phyloP scores from a whole-genome alignment of 129 eudicot species.

The Glebionis coronaria region DNA sequence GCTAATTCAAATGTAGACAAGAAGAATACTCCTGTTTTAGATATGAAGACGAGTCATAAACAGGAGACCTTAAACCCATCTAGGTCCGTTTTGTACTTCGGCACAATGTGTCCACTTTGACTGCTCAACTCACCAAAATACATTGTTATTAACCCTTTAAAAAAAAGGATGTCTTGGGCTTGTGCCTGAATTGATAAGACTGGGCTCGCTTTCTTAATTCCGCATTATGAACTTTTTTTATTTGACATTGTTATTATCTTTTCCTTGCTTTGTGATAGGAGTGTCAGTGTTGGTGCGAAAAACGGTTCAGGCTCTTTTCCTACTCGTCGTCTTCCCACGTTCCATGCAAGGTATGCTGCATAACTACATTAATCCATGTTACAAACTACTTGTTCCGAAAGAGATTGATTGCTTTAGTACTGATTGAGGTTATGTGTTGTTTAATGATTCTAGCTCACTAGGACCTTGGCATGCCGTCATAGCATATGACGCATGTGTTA shows the following conservation, averaged over 20 bases:
- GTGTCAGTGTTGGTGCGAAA: conserved; percentile 47
- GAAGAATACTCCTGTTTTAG: conserved; percentile 26
- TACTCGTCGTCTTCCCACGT: conserved; percentile 68
- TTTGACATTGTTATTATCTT: conserved; percentile 4
- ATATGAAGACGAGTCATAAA: conserved; percentile 21
- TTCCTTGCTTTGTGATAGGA: conserved; percentile 32
- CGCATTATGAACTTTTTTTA: not conserved
- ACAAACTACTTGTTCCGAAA: not conserved
- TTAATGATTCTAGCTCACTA: conserved; percentile 45
- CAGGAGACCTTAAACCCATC: conserved; percentile 35
- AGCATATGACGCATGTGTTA: conserved; percentile 85
- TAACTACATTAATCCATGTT: conserved; percentile 10
- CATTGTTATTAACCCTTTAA: not conserved
- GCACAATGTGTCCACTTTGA: conserved; percentile 4
- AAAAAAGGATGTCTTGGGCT: too few species aligned
- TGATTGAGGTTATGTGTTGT: conserved; percentile 10
- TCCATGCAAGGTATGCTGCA: conserved; percentile 71
- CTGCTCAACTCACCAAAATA: conserved; percentile 11
- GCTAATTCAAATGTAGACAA: conserved; percentile 28
- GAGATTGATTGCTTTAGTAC: not conserved
- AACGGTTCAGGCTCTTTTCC: conserved; percentile 45
- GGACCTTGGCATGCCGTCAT: conserved; percentile 90
- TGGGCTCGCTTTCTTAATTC: too few species aligned
- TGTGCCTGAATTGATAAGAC: too few species aligned
- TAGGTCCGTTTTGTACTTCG: conserved; percentile 40